Conservation (phyloP, 768 basidiomycete species). For the Serendipita indica region DNA sequence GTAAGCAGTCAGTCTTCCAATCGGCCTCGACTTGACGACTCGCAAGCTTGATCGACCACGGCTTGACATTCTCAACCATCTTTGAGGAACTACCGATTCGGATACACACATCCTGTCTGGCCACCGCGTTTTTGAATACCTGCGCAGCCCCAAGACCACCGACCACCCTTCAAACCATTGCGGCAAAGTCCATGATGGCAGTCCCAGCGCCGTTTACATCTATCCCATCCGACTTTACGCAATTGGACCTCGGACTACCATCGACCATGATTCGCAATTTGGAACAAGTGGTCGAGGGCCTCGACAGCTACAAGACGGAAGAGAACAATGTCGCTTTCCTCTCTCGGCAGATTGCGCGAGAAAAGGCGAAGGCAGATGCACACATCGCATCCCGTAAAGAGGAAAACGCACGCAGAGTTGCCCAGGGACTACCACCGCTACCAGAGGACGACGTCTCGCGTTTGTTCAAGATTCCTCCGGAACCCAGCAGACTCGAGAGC, state of each 20-base stretch:
- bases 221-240: slow-evolving; percentile 41
- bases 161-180: slow-evolving; percentile 25
- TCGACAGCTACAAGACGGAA: slow-evolving; percentile 78
- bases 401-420: slow-evolving; percentile 64
- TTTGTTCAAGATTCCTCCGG: slow-evolving; percentile 74
- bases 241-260: slow-evolving; percentile 54
- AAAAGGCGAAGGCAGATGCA: slow-evolving; percentile 62
- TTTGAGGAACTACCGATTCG: slow-evolving; percentile 75
- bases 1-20: slow-evolving; percentile 29
- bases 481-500: slow-evolving; percentile 79
- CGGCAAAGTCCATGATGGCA: slow-evolving; percentile 23
- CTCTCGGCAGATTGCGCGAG: slow-evolving; percentile 73
- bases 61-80: slow-evolving; percentile 72
- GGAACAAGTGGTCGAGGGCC: slow-evolving; percentile 70
- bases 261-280: slow-evolving; percentile 58
- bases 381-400: slow-evolving; percentile 77
- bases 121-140: slow-evolving; percentile 62
- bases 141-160: slow-evolving; percentile 37
- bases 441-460: slow-evolving; percentile 77
- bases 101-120: slow-evolving; percentile 66
- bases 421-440: slow-evolving; percentile 70
- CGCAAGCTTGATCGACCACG: slow-evolving; percentile 57
- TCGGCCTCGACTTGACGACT: slow-evolving; percentile 16
- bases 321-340: slow-evolving; percentile 86
- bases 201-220: slow-evolving; percentile 13